These are phyloP conservation scores for Neofusicoccum laricinum DNA, from an alignment of 2,329 filamentous ascomycete species.

Conservation along the genomic window DNA sequence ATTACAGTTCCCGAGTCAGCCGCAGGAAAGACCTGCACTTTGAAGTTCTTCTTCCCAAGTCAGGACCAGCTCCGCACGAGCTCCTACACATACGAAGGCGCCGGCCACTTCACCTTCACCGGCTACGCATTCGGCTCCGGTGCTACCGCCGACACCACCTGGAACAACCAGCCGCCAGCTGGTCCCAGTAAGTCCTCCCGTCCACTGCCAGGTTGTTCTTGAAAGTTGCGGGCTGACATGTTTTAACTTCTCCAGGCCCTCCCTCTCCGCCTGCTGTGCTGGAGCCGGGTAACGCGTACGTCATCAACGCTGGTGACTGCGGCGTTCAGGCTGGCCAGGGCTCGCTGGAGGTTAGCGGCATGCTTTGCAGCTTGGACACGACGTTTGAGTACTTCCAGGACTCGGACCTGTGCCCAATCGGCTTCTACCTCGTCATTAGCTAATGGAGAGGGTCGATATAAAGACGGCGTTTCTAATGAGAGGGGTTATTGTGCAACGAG, in stretches of 20 bases:
- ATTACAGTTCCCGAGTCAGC: slow-evolving; percentile 20
- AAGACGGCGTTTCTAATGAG: too few species aligned
- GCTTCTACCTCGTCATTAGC: slow-evolving; percentile 23
- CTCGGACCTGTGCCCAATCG: slow-evolving; percentile 22
- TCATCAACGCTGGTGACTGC: slow-evolving; percentile 21
- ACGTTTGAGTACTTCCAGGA: slow-evolving; percentile 22
- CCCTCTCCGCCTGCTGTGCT: slow-evolving; percentile 21
- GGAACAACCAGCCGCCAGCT: slow-evolving; percentile 22
- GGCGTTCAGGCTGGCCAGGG: slow-evolving; percentile 19
- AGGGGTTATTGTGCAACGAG: too few species aligned
- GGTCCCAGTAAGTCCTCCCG: slow-evolving; percentile 18
- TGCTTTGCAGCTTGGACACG: slow-evolving; percentile 23
- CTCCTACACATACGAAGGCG: slow-evolving; percentile 18
- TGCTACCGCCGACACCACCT: slow-evolving; percentile 20
- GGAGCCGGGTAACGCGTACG: slow-evolving; percentile 22
- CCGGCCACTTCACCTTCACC: slow-evolving; percentile 23
- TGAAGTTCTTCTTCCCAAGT: slow-evolving; percentile 21
- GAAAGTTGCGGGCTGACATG: background rate
- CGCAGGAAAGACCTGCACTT: slow-evolving; percentile 21
- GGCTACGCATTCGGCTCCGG: slow-evolving; percentile 22
- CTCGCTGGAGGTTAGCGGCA: slow-evolving; percentile 20
- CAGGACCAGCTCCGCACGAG: slow-evolving; percentile 18
- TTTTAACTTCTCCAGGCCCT: slow-evolving; percentile 6
- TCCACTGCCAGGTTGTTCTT: background rate
- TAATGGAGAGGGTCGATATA: background rate